Conservation (phyloP, 345 rosid species). For the Populus deltoides region DNA sequence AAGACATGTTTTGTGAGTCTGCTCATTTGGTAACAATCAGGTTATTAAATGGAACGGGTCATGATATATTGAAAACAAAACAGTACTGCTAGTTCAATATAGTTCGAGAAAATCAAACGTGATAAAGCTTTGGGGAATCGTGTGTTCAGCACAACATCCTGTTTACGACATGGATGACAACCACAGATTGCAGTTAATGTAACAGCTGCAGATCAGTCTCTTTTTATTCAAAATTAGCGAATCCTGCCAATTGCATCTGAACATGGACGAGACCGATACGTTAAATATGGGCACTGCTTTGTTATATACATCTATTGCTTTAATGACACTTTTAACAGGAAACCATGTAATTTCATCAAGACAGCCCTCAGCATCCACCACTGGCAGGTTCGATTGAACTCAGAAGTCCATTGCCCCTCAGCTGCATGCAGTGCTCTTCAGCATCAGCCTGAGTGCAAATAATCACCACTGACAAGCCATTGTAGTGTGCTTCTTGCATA, state of each 20-base stretch:
- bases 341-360: not conserved
- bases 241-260: slow-evolving; percentile 19
- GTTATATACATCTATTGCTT: slow-evolving; percentile 32
- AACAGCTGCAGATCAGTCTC: not conserved
- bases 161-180: not conserved
- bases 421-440: slow-evolving; percentile 92
- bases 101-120: not conserved
- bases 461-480: slow-evolving; percentile 84
- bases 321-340: slow-evolving; percentile 5
- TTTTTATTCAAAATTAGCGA: slow-evolving; percentile 32
- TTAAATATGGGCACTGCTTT: slow-evolving; percentile 14
- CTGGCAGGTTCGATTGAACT: slow-evolving; percentile 94
- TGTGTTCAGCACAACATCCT: not conserved
- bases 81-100: not conserved
- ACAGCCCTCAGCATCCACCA: slow-evolving; percentile 65
- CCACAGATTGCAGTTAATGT: not conserved
- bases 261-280: slow-evolving; percentile 9
- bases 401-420: slow-evolving; percentile 86
- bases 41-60: not conserved
- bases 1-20: not conserved
- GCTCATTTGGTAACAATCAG: not conserved
- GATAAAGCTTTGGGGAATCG: not conserved
- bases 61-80: not conserved
- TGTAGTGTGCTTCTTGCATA: slow-evolving; percentile 96
- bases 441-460: slow-evolving; percentile 92